phyloP scores from a whole-genome alignment of 192 early-diverging fungal genomes.

The Funneliformis geosporum region DNA sequence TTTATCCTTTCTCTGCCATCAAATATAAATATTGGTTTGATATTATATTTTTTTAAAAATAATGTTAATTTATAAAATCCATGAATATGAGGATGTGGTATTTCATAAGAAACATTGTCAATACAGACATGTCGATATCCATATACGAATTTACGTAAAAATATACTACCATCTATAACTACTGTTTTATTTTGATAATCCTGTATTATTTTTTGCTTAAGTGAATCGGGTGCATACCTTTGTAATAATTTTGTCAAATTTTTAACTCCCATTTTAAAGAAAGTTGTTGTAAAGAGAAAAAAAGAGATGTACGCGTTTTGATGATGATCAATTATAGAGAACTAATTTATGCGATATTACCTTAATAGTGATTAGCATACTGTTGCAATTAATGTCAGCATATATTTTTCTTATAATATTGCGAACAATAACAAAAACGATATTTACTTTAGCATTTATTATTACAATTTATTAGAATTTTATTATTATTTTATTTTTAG shows the following conservation, averaged over 20 bases:
- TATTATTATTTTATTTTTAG: no score
- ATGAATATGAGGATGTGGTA: constrained; percentile 53
- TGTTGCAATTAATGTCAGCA: no score
- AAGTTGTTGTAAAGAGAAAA: neutral
- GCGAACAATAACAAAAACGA: no score
- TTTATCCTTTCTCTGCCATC: constrained; percentile 54
- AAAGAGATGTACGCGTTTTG: no score
- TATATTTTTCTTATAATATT: no score
- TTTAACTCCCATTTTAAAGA: constrained; percentile 60
- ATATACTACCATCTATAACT: constrained; percentile 59
- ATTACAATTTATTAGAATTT: no score
- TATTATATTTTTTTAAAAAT: constrained; percentile 49
- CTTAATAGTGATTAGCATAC: no score
- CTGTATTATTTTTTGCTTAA: constrained; percentile 39
- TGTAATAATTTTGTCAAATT: constrained; percentile 54
- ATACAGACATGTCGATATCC: constrained; percentile 21
- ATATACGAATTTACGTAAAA: constrained; percentile 56
- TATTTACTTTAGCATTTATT: no score
- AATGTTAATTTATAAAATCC: constrained; percentile 60
- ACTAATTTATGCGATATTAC: no score
- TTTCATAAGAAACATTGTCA: constrained; percentile 38
- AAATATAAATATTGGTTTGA: constrained; percentile 73
- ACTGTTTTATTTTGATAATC: constrained; percentile 47
- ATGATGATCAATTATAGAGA: no score
- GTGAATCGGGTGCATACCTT: constrained; percentile 50